Base-by-base conservation (phyloP, 2,329 filamentous ascomycete genomes). In the Cladophialophora chaetospira region DNA sequence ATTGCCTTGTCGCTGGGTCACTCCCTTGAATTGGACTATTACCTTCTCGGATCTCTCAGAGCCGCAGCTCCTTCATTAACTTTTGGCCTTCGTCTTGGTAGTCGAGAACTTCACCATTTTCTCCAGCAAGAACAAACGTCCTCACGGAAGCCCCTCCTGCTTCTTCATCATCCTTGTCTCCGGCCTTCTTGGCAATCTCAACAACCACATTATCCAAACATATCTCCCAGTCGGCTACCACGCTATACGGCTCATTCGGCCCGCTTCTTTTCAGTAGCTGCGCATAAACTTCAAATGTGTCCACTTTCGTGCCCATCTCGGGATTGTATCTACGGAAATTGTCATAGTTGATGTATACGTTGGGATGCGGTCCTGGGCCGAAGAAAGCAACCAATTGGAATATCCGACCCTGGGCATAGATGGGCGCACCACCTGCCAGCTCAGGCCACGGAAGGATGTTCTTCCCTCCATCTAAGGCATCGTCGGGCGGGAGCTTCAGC, bases 121-220 rank as follows among this genome's bases (percentile, higher is more conserved):
- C 26, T 19, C 26, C 44, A 17, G 44, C 25, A 33, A 47, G 31
- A 3, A 47, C 13, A 33, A 47, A 47, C 26, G 31, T 33, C 26
- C 44, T 33, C 26, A 6, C 2, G 10, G 44, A 15, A 3, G 1
- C 2, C 26, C 8, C 6, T 47, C 4, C 8, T 3, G 21, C 3
- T 13, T 31, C 1, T 31, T 47, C 26, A 15, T 33, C 26, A 11
- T 47, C 26, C 15, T 31, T 15, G 13, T 31, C 9, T 19, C 28
- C 25, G 10, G 26, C 8, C 10, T 50, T 50, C 31, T 28, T 38
- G n/a, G 42, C 52, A 6, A 54, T 26, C 21, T 48, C 52, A 28
- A 48, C 31, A 3, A 21, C 52, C 13, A 54, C 35, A 48, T 54
- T 43, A 28, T 54, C 52, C 31, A 48, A 40, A 19, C 52, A 54